Conservation (phyloP, 139 green algal species). For the Astrephomene gubernaculifera region DNA sequence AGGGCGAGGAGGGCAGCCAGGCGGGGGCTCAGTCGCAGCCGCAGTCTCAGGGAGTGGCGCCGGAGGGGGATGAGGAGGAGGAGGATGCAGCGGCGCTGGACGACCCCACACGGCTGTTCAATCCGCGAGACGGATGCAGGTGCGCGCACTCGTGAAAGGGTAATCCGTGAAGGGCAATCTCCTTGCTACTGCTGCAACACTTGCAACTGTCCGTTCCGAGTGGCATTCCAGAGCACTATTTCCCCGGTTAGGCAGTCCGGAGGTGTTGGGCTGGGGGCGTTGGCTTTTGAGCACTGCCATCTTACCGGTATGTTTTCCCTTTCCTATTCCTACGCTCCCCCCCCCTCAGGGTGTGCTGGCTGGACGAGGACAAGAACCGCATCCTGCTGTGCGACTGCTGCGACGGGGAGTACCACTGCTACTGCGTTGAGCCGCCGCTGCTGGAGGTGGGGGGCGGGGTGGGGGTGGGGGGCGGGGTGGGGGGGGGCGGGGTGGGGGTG, state of each 20-base stretch:
- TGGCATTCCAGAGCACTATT: too few relatives aligned
- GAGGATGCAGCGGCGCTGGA: constrained; percentile 28
- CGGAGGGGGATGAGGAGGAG: constrained; percentile 35
- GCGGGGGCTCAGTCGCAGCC: not conserved
- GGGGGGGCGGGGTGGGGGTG: too few relatives aligned
- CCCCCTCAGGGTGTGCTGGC: constrained; percentile 78
- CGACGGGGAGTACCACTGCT: constrained; percentile 78
- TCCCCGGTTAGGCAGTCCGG: too few relatives aligned
- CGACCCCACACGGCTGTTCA: constrained; percentile 44
- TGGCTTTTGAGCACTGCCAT: too few relatives aligned
- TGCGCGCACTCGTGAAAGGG: too few relatives aligned
- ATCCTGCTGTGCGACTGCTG: constrained; percentile 80
- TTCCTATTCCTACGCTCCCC: too few relatives aligned
- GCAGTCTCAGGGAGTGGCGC: too few relatives aligned
- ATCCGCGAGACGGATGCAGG: constrained; percentile 38
- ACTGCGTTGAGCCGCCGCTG: constrained; percentile 82
- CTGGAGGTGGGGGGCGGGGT: constrained; percentile 49
- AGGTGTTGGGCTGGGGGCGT: too few relatives aligned
- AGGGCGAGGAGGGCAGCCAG: not conserved
- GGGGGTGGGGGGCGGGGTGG: too few relatives aligned
- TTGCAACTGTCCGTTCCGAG: too few relatives aligned
- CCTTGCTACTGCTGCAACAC: too few relatives aligned
- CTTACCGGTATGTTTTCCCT: too few relatives aligned
- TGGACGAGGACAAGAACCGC: constrained; percentile 65
- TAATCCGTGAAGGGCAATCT: not conserved